These are phyloP conservation scores for Anthracocystis panici-leucophaei DNA, from an alignment of 1,284 basidiomycete species.

Conservation along the genomic window DNA sequence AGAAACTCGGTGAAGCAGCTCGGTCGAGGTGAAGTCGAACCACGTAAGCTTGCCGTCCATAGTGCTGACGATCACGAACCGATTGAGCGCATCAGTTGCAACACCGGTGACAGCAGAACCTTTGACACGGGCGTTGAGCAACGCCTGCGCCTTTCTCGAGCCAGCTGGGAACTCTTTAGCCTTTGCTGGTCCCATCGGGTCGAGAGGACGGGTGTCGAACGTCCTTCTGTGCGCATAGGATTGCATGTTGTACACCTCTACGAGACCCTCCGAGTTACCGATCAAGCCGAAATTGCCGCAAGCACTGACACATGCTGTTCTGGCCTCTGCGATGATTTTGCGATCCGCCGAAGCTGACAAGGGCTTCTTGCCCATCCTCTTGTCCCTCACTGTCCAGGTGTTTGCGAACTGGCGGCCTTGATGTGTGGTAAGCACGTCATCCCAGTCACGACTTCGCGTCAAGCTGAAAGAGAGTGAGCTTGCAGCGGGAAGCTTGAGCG, in stretches of 20 bases:
- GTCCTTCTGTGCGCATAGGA: constrained; percentile 84
- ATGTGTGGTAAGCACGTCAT: constrained; percentile 92
- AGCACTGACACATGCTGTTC: constrained; percentile 77
- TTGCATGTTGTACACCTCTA: constrained; percentile 73
- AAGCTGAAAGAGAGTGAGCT: constrained; percentile 83
- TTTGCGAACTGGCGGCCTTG: constrained; percentile 72
- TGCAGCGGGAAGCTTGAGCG: constrained; percentile 75
- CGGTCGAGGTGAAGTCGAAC: constrained; percentile 92
- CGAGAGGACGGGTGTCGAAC: constrained; percentile 53
- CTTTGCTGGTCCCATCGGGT: constrained; percentile 30
- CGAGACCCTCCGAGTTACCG: constrained; percentile 60
- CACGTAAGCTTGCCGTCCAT: constrained; percentile 89
- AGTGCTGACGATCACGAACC: constrained; percentile 83
- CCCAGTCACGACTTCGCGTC: constrained; percentile 92
- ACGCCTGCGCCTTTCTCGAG: constrained; percentile 30
- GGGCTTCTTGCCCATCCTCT: constrained; percentile 55
- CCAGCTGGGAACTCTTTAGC: constrained; percentile 42
- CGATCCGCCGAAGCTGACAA: constrained; percentile 43
- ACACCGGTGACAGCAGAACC: constrained; percentile 76
- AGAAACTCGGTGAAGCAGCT: constrained; percentile 76
- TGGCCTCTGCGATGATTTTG: constrained; percentile 71
- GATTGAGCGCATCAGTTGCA: constrained; percentile 87
- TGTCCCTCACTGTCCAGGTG: constrained; percentile 64
- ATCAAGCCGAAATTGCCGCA: constrained; percentile 96
- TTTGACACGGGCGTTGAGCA: constrained; percentile 37